Percentiles rank a stretch among this genome's conserved stretches.
phyloP scores from a whole-genome alignment of 352 stramenopile species.

The Phytophthora nicotianae region DNA sequence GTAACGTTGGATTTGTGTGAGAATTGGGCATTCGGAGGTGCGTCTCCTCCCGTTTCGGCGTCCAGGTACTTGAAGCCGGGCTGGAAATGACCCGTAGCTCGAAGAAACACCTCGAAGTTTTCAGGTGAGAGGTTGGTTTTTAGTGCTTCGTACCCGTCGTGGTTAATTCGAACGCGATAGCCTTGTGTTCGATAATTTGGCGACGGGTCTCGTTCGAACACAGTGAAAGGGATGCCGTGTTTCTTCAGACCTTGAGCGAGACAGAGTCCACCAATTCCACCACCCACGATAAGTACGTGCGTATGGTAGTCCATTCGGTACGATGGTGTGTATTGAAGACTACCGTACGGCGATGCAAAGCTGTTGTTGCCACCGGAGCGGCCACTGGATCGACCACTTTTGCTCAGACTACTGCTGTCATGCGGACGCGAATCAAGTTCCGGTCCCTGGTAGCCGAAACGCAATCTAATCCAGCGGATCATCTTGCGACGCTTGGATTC shows the following conservation, averaged over 20 bases:
- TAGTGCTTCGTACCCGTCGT: conserved; percentile 58
- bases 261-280: conserved; percentile 62
- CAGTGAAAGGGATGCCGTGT: conserved; percentile 63
- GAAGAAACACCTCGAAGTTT: conserved; percentile 66
- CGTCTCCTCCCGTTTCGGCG: conserved; percentile 31
- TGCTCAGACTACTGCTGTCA: conserved; percentile 27
- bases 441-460: conserved; percentile 40
- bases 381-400: conserved; percentile 24
- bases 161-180: conserved; percentile 70
- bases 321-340: conserved; percentile 26
- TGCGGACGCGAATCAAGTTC: conserved; percentile 9
- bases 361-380: conserved; percentile 17
- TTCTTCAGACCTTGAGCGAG: conserved; percentile 67
- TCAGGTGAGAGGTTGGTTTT: conserved; percentile 48
- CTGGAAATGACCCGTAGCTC: conserved; percentile 56
- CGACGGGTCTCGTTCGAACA: conserved; percentile 69
- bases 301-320: conserved; percentile 27
- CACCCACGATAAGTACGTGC: conserved; percentile 57
- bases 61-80: conserved; percentile 59
- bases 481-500: conserved; percentile 63
- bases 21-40: conserved; percentile 29
- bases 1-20: conserved; percentile 32
- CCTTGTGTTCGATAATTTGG: conserved; percentile 68
- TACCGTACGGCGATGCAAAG: conserved; percentile 14
- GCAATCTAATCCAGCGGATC: conserved; percentile 68